phyloP scores from a whole-genome alignment of 352 stramenopile genomes.

The Phytopythium mirpurense region DNA sequence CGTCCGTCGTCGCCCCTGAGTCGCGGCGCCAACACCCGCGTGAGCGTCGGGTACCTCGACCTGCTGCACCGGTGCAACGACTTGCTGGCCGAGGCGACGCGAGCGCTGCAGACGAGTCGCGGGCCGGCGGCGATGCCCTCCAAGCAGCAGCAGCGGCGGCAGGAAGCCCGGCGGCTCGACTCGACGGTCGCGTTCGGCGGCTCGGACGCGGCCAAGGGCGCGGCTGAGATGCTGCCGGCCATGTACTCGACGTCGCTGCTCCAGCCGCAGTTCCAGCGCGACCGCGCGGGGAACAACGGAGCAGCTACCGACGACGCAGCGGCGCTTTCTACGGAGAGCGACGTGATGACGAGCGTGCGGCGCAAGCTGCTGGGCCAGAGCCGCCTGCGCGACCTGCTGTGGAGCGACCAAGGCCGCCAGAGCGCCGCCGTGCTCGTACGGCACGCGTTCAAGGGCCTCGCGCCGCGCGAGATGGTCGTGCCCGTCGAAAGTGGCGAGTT shows the following conservation, averaged over 20 bases:
- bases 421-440: slow-evolving; percentile 64
- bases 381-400: slow-evolving; percentile 42
- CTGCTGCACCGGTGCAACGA: slow-evolving; percentile 58
- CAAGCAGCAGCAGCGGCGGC: slow-evolving; percentile 23
- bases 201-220: background rate
- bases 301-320: background rate
- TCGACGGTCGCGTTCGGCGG: slow-evolving; percentile 11
- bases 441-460: slow-evolving; percentile 70
- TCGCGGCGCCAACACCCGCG: background rate
- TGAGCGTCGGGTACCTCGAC: slow-evolving; percentile 39
- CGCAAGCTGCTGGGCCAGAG: slow-evolving; percentile 61
- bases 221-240: slow-evolving; percentile 7
- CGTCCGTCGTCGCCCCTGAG: background rate
- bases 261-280: slow-evolving; percentile 5
- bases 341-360: slow-evolving; percentile 21
- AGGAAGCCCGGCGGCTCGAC: slow-evolving; percentile 35
- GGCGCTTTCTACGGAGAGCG: background rate
- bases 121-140: background rate
- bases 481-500: slow-evolving; percentile 64
- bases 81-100: slow-evolving; percentile 32
- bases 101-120: slow-evolving; percentile 15
- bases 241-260: slow-evolving; percentile 22
- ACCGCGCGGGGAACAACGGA: background rate
- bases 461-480: slow-evolving; percentile 57
- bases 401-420: slow-evolving; percentile 42